phyloP scores from a whole-genome alignment of 768 basidiomycete species.

The Phlebiopsis flavidoalba region DNA sequence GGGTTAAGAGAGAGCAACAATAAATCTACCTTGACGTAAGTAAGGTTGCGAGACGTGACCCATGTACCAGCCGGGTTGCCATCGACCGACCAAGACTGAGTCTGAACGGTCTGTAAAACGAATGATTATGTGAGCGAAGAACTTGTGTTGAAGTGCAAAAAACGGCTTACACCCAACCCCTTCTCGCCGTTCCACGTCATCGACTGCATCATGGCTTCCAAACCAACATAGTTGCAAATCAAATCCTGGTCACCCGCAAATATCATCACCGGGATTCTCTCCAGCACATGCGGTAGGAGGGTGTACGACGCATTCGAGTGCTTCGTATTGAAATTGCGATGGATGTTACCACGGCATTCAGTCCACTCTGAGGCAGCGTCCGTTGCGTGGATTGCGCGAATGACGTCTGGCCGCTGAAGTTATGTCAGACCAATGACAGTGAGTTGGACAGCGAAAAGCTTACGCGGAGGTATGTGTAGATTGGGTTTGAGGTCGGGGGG shows the following conservation, averaged over 20 bases:
- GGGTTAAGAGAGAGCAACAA: neutral
- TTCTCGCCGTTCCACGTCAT: constrained; percentile 83
- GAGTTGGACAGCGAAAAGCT: constrained; percentile 22
- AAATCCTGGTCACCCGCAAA: constrained; percentile 95
- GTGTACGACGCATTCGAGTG: constrained; percentile 65
- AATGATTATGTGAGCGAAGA: neutral
- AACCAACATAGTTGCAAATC: constrained; percentile 93
- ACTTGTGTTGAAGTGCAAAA: neutral
- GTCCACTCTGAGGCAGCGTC: constrained; percentile 77
- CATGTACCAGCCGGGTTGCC: constrained; percentile 82
- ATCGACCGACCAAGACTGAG: constrained; percentile 72
- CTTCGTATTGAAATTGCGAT: constrained; percentile 49
- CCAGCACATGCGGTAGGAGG: constrained; percentile 73
- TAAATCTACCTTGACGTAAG: constrained; percentile 76
- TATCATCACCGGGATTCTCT: constrained; percentile 78
- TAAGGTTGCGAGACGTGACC: constrained; percentile 84
- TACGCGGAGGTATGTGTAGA: constrained; percentile 79
- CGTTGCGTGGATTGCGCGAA: constrained; percentile 75
- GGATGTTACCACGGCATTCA: constrained; percentile 75
- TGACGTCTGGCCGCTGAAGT: constrained; percentile 74
- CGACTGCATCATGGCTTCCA: constrained; percentile 78
- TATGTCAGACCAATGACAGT: neutral
- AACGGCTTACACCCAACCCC: constrained; percentile 70
- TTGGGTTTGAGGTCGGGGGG: constrained; percentile 75
- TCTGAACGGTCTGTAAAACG: constrained; percentile 50